Conservation (phyloP, 2,329 filamentous ascomycete species). For the Diaporthe sp. region DNA sequence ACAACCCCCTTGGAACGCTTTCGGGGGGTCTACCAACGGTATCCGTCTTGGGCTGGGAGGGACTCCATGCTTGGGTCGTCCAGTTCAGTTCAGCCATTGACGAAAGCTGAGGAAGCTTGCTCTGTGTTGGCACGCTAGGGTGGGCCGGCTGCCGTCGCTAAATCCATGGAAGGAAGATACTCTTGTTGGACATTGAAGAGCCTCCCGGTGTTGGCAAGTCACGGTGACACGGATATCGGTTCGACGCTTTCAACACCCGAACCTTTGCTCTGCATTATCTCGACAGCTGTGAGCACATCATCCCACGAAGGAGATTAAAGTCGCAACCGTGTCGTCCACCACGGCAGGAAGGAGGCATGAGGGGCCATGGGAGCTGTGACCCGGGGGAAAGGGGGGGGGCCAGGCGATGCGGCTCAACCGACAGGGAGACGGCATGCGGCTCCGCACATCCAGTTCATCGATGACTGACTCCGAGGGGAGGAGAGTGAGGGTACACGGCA, state of each 20-base stretch:
- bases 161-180: too few relatives aligned
- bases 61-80: too few relatives aligned
- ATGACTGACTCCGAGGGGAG: slow-evolving; percentile 23
- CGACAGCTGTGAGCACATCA: background rate
- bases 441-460: background rate
- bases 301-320: background rate
- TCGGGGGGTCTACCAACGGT: too few relatives aligned
- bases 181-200: background rate
- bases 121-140: background rate
- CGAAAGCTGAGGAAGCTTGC: background rate
- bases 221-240: too few relatives aligned
- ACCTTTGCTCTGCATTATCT: background rate
- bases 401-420: slow-evolving; percentile 27
- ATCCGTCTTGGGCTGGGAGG: background rate
- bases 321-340: background rate
- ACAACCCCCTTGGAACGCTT: background rate
- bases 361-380: background rate
- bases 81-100: background rate
- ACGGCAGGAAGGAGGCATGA: background rate
- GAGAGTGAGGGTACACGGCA: background rate
- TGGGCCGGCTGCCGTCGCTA: background rate
- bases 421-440: background rate
- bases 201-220: background rate
- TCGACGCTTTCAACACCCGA: background rate
- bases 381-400: too few relatives aligned